phyloP scores from a whole-genome alignment of 225 moss, liverwort and hornwort genomes.

The Straminergon stramineum region DNA sequence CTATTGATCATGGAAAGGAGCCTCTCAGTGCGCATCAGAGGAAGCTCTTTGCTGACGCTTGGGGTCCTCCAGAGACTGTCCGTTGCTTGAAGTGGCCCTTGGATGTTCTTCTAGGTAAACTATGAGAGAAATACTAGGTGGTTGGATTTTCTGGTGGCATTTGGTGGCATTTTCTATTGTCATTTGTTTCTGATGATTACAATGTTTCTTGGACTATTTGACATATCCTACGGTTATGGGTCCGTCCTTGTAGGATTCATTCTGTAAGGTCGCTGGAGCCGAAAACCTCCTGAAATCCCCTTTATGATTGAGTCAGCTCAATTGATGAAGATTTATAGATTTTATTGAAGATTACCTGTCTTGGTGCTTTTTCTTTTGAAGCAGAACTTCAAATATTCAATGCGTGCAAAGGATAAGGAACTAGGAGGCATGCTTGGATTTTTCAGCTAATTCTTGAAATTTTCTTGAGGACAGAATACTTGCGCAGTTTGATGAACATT shows the following conservation, averaged over 20 bases:
- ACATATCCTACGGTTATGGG: background rate
- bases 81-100: slow-evolving; percentile 24
- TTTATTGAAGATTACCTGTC: background rate
- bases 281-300: no score
- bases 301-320: background rate
- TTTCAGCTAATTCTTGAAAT: background rate
- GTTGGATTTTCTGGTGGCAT: background rate
- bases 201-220: background rate
- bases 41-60: slow-evolving; percentile 25
- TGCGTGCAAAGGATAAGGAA: background rate
- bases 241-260: background rate
- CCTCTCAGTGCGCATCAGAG: slow-evolving; percentile 5
- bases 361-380: background rate
- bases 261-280: background rate
- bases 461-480: no score
- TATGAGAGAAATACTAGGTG: background rate
- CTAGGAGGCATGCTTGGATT: background rate
- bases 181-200: background rate
- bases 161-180: background rate
- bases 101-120: background rate
- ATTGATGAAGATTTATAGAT: background rate
- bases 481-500: no score
- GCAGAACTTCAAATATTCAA: background rate
- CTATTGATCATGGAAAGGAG: slow-evolving; percentile 17
- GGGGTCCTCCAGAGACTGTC: slow-evolving; percentile 16